phyloP scores from a whole-genome alignment of 1,284 basidiomycete species.

The Melampsora americana region DNA sequence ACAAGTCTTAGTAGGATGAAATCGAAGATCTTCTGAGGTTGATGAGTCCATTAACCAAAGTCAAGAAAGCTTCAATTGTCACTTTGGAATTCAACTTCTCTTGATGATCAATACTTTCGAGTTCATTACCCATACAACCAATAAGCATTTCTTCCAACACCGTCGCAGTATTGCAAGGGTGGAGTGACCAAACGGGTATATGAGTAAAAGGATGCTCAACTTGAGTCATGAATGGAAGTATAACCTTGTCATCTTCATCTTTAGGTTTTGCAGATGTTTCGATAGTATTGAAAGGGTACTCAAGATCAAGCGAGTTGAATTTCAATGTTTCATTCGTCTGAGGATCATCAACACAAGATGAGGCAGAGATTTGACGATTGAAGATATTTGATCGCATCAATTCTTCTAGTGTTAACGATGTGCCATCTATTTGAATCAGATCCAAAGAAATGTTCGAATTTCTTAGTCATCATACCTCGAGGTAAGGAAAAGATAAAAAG shows the following conservation, averaged over 20 bases:
- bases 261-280: neutral
- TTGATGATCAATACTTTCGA: no score
- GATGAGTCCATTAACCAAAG: neutral
- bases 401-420: constrained; percentile 4
- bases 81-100: neutral
- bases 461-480: neutral
- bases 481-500: neutral
- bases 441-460: neutral
- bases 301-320: neutral
- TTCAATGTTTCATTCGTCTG: neutral
- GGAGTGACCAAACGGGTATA: constrained; percentile 17
- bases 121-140: neutral
- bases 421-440: constrained; percentile 12
- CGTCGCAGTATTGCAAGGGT: constrained; percentile 25
- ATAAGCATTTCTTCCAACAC: constrained; percentile 15
- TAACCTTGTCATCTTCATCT: neutral
- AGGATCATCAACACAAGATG: neutral
- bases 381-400: constrained; percentile 17
- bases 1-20: no score
- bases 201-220: constrained; percentile 22
- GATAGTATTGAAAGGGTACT: neutral
- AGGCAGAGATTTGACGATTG: neutral
- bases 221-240: constrained; percentile 20
- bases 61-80: neutral
- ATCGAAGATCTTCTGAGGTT: neutral